Percentiles rank a stretch among this genome's conserved stretches.
Evolutionary conservation across 306 rosid species (phyloP).

Genomic region (Prunus davidiana): DNA sequence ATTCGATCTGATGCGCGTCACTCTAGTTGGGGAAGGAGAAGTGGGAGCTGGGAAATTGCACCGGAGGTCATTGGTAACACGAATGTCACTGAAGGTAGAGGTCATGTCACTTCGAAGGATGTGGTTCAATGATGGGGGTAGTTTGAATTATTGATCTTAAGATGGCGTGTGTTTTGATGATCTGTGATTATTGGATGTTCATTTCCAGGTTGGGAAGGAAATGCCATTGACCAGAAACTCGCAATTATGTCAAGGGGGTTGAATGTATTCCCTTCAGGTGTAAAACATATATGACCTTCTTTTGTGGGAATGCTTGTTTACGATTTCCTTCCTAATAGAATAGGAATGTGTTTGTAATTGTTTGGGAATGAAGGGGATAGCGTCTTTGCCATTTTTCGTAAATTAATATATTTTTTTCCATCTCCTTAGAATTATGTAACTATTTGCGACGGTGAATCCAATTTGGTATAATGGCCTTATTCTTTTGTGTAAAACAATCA

Average conservation of each 20-base stretch:
- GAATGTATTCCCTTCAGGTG: constrained; percentile 29
- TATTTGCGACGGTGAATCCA: constrained; percentile 31
- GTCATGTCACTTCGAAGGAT: constrained; percentile 51
- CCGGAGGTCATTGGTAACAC: constrained; percentile 58
- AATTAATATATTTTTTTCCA: not conserved
- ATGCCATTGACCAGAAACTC: constrained; percentile 23
- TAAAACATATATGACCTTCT: constrained; percentile 13
- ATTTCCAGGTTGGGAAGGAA: constrained; percentile 19
- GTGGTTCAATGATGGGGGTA: constrained; percentile 37
- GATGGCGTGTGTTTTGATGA: constrained; percentile 20
- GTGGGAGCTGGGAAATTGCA: constrained; percentile 81
- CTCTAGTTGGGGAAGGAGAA: constrained; percentile 80
- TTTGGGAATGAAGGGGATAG: constrained; percentile 39
- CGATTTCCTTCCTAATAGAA: constrained; percentile 25
- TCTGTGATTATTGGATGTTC: constrained; percentile 33
- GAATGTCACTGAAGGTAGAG: constrained; percentile 70
- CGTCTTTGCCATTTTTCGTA: constrained; percentile 25
- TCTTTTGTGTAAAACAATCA: constrained; percentile 49
- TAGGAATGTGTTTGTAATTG: constrained; percentile 54
- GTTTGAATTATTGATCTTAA: constrained; percentile 33
- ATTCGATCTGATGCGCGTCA: constrained; percentile 67
- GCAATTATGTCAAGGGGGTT: constrained; percentile 31
- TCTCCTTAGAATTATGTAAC: constrained; percentile 9
- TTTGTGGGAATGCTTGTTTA: constrained; percentile 36
- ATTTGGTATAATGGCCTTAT: constrained; percentile 36